Conservation (phyloP, 2,329 filamentous ascomycete species). For the Bertia moriformis region DNA sequence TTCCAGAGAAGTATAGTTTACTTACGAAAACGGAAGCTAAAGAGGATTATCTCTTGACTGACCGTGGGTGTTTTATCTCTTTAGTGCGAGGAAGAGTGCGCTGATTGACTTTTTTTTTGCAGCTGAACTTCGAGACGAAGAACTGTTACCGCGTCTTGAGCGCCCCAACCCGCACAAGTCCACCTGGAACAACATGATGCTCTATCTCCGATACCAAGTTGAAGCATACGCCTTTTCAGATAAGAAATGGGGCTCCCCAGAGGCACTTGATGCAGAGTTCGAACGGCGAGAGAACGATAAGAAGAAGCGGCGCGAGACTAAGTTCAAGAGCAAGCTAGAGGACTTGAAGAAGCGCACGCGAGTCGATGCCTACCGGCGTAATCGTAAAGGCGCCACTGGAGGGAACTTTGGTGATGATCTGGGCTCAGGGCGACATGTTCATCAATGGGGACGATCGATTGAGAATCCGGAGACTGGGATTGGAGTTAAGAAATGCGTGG, state of each 20-base stretch:
- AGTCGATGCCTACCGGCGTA: conserved; percentile 72
- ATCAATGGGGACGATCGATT: conserved; percentile 68
- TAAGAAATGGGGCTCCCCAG: conserved; percentile 79
- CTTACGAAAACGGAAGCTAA: conserved; percentile 93
- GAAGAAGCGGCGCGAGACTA: conserved; percentile 74
- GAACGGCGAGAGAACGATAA: conserved; percentile 64
- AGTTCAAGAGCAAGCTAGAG: conserved; percentile 76
- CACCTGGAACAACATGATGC: conserved; percentile 97
- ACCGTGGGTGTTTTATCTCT: conserved; percentile 65
- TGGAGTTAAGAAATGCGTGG: conserved; percentile 65
- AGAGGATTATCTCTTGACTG: conserved; percentile 89
- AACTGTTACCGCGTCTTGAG: conserved; percentile 73
- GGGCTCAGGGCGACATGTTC: conserved; percentile 61
- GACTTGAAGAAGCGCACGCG: conserved; percentile 88
- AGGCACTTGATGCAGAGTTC: conserved; percentile 78
- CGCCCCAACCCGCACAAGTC: conserved; percentile 89
- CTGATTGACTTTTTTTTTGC: conserved; percentile 2
- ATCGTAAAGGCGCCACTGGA: conserved; percentile 5
- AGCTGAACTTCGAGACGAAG: conserved; percentile 81
- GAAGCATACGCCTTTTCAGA: conserved; percentile 77
- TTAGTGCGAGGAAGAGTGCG: conserved; percentile 64
- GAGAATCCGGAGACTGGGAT: conserved; percentile 53
- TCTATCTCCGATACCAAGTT: conserved; percentile 84
- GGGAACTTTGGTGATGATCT: conserved; percentile 66
- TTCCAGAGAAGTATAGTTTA: conserved; percentile 83